Percentiles rank a stretch among this genome's conserved stretches.
Conservation (phyloP, 257 asterid species). For the Solanum virginianum region DNA sequence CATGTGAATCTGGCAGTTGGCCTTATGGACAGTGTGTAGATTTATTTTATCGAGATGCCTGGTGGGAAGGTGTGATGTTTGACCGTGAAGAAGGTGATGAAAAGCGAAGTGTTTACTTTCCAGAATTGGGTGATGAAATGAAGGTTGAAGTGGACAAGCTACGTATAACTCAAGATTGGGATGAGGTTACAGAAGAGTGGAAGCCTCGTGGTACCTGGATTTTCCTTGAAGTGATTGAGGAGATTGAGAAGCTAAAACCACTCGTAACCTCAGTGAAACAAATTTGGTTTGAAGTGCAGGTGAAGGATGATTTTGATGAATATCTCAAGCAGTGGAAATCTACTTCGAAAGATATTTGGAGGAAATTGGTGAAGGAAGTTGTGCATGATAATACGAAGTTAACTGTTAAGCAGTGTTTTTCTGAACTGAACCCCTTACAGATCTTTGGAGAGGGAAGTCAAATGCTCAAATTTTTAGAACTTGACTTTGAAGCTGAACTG, state of each 20-base stretch:
- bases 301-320: constrained; percentile 24
- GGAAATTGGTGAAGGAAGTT: constrained; percentile 38
- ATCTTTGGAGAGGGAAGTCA: constrained; percentile 18
- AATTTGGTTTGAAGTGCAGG: constrained; percentile 76
- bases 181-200: constrained; percentile 66
- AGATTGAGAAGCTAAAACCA: constrained; percentile 34
- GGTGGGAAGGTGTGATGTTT: constrained; percentile 97
- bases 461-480: constrained; percentile 13
- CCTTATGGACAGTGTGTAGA: constrained; percentile 74
- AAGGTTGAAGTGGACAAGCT: constrained; percentile 21
- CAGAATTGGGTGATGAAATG: constrained; percentile 82
- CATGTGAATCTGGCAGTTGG: constrained; percentile 4
- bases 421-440: constrained; percentile 22
- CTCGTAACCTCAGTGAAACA: constrained; percentile 61
- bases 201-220: constrained; percentile 56
- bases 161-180: constrained; percentile 64
- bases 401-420: constrained; percentile 20
- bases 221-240: constrained; percentile 61
- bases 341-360: constrained; percentile 29
- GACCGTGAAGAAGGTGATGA: constrained; percentile 47
- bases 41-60: constrained; percentile 37
- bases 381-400: constrained; percentile 29
- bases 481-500: constrained; percentile 5
- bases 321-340: constrained; percentile 59
- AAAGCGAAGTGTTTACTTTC: constrained; percentile 59